Evolutionary conservation across 2,329 filamentous ascomycete genomes (phyloP), one percentile per base, ranked within the genome.

Genomic region (Aspergillus japonicus): DNA sequence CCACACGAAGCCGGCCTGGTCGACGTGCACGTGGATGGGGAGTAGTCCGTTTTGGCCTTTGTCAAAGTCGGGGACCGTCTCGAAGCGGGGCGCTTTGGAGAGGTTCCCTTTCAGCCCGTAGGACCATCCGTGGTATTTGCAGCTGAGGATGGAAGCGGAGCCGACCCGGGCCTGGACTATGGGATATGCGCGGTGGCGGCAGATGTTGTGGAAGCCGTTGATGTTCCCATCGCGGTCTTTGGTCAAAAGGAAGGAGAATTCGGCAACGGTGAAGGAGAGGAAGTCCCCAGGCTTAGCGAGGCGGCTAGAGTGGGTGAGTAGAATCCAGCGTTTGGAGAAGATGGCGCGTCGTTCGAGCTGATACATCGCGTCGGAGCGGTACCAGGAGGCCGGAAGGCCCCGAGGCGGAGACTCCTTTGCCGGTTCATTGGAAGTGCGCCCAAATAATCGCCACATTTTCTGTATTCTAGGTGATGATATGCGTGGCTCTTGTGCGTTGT

Each of bases 121-220:
- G 14, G 68, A 70, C 68, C 67, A 70, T 12, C 68, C 67, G 23
- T 70, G 65, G 39, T 70, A 70, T 50, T 64, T 67, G 56, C 68
- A 70, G 48, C 58, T 64, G 4, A 66, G 49, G 23, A 70, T 68
- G 0, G 62, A 58, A 16, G 60, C 31, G 10, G 60, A 62, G 6
- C 68, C 66, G 3, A 60, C 62, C 0, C 59, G 58, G 3, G 54
- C 29, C 26, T 64, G 62, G 2, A 69, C 51, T 6, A 68, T 57
- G 11, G 67, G 62, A 33, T 62, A 63, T 7, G 59, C 59, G n/a
- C 68, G 66, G 48, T 70, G 67, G 8, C 67, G 66, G 35, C 68
- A 70, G 47, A 69, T 26, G 21, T 69, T 70, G 44, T 70, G 68
- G 33, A 69, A 68, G 14, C 61, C 64, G 16, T 67, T 66, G 53